Percentiles rank a stretch among this genome's conserved stretches.
These are phyloP conservation scores for Termitomyces sp. DNA, from an alignment of 768 basidiomycete species.

Conservation along the genomic window DNA sequence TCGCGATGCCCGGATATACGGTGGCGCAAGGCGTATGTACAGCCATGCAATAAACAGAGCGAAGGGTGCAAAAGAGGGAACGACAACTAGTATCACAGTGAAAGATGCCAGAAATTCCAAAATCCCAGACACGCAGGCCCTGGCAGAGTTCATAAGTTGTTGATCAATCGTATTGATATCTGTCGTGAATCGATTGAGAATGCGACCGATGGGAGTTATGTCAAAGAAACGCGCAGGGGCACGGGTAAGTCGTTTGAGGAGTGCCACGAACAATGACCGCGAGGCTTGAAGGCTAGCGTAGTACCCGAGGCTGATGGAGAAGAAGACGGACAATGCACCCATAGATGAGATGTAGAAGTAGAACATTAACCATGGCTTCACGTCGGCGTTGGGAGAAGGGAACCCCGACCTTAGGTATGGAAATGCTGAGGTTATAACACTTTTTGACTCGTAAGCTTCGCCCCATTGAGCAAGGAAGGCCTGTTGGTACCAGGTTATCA, in stretches of 20 bases:
- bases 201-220: slow-evolving; percentile 67
- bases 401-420: slow-evolving; percentile 41
- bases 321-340: slow-evolving; percentile 46
- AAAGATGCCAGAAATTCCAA: slow-evolving; percentile 62
- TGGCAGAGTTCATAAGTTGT: slow-evolving; percentile 49
- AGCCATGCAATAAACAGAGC: slow-evolving; percentile 65
- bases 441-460: slow-evolving; percentile 49
- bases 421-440: slow-evolving; percentile 13
- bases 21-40: slow-evolving; percentile 57
- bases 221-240: slow-evolving; percentile 72
- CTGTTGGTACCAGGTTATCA: slow-evolving; percentile 23
- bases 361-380: slow-evolving; percentile 60
- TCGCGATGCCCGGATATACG: slow-evolving; percentile 55
- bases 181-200: slow-evolving; percentile 74
- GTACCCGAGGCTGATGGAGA: slow-evolving; percentile 60
- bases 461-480: slow-evolving; percentile 66
- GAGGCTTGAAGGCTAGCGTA: slow-evolving; percentile 67
- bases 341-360: slow-evolving; percentile 59
- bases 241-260: slow-evolving; percentile 49
- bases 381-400: slow-evolving; percentile 54
- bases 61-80: slow-evolving; percentile 61
- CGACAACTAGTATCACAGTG: slow-evolving; percentile 52
- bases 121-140: slow-evolving; percentile 48
- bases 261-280: slow-evolving; percentile 48
- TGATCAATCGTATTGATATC: slow-evolving; percentile 75